Evolutionary conservation across 441 rosid species (phyloP).

Genomic region (Dalechampia spathulata): DNA sequence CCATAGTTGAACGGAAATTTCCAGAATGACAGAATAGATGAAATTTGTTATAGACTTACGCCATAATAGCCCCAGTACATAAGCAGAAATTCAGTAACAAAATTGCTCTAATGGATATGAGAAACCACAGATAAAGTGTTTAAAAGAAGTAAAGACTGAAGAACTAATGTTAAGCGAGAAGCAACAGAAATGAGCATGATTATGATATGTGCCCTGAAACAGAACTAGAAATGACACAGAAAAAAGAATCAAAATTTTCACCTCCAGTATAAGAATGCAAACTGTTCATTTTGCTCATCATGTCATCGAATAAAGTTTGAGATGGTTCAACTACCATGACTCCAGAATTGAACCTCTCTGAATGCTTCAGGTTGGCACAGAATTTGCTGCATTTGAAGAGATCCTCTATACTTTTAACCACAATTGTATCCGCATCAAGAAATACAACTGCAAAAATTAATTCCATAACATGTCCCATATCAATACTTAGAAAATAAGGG

Average conservation of each 20-base stretch:
- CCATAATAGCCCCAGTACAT: not conserved
- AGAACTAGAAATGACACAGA: not conserved
- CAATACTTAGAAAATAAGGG: conserved; percentile 1
- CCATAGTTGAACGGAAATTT: not conserved
- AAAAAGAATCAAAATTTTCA: conserved; percentile 12
- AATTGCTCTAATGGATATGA: not conserved
- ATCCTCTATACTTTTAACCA: conserved; percentile 89
- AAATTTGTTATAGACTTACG: not conserved
- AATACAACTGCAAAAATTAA: conserved; percentile 57
- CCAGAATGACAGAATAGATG: not conserved
- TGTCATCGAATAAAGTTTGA: conserved; percentile 55
- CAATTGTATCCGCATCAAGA: conserved; percentile 95
- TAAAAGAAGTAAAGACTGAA: not conserved
- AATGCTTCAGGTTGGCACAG: conserved; percentile 94
- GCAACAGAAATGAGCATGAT: not conserved
- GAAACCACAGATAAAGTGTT: not conserved
- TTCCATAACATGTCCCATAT: conserved; percentile 1
- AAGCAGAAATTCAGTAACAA: not conserved
- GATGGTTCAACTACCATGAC: conserved; percentile 98
- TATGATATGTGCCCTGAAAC: not conserved
- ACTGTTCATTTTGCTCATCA: conserved; percentile 77
- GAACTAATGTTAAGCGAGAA: too few relatives aligned
- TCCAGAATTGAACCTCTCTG: conserved; percentile 91
- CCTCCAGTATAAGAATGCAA: conserved; percentile 89
- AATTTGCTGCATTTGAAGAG: conserved; percentile 73